Percentiles rank a stretch among this genome's conserved stretches.
phyloP scores from a whole-genome alignment of 2,329 filamentous ascomycete species.

The Fusarium sp. region DNA sequence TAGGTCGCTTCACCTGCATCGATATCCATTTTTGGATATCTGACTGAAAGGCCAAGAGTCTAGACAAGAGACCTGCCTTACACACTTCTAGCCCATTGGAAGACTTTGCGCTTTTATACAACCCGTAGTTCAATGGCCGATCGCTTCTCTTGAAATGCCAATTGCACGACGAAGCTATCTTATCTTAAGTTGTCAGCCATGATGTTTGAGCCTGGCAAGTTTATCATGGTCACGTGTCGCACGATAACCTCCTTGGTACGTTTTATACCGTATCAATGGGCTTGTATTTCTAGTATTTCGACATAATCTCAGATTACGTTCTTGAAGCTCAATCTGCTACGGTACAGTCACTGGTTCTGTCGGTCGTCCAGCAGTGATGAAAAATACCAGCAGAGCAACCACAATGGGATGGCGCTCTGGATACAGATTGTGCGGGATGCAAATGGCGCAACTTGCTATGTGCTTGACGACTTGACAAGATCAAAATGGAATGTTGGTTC shows the following conservation, averaged over 20 bases:
- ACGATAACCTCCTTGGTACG: too few species aligned
- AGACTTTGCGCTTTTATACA: too few species aligned
- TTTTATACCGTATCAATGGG: not conserved
- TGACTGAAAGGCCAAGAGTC: conserved; percentile 8
- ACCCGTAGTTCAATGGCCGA: not conserved
- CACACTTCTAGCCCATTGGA: conserved; percentile 1
- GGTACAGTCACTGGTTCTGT: too few species aligned
- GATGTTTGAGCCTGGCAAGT: conserved; percentile 2
- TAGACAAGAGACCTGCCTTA: conserved; percentile 9
- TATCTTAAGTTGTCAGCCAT: not conserved
- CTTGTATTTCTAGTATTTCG: not conserved
- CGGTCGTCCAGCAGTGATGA: not conserved
- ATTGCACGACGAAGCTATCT: not conserved
- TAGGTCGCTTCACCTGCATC: conserved; percentile 40
- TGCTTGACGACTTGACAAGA: not conserved
- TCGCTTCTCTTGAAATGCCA: not conserved
- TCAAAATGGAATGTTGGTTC: not conserved
- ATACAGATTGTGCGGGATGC: not conserved
- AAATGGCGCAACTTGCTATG: not conserved
- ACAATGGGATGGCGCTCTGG: not conserved
- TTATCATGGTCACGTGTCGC: conserved; percentile 20
- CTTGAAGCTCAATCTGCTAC: not conserved
- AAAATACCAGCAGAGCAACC: not conserved
- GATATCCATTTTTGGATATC: conserved; percentile 12
- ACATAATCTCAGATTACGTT: not conserved